phyloP scores from a whole-genome alignment of 345 rosid genomes.

The Chamaenerion angustifolium region DNA sequence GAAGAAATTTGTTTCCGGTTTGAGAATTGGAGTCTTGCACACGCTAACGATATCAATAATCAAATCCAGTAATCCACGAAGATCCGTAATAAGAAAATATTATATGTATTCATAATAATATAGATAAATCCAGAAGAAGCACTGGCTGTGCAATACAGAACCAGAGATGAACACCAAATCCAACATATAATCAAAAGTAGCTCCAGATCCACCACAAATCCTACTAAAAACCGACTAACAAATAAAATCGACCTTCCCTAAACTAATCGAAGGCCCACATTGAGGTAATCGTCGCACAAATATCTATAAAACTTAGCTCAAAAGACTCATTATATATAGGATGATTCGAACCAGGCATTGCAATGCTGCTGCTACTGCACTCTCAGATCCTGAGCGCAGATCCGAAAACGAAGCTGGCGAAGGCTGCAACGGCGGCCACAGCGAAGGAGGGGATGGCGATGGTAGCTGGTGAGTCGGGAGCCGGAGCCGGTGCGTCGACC shows the following conservation, averaged over 20 bases:
- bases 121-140: not conserved
- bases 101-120: not conserved
- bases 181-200: not conserved
- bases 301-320: no score
- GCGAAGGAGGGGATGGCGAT: conserved; percentile 1
- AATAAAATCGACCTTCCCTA: no score
- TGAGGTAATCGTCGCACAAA: no score
- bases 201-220: not conserved
- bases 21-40: no score
- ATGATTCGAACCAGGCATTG: no score
- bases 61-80: no score
- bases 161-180: not conserved
- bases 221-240: not conserved
- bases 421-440: conserved; percentile 2
- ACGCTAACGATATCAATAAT: no score
- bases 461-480: conserved; percentile 4
- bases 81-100: no score
- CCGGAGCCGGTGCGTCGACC: conserved; percentile 3
- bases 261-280: no score
- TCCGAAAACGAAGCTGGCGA: conserved; percentile 1
- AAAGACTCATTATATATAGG: no score
- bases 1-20: no score
- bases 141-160: conserved; percentile 1
- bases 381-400: conserved; percentile 6
- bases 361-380: not conserved